Percentiles rank a stretch among this genome's conserved stretches.
phyloP scores from a whole-genome alignment of 805 yeast genomes.

The Suhomyces kilbournensis region DNA sequence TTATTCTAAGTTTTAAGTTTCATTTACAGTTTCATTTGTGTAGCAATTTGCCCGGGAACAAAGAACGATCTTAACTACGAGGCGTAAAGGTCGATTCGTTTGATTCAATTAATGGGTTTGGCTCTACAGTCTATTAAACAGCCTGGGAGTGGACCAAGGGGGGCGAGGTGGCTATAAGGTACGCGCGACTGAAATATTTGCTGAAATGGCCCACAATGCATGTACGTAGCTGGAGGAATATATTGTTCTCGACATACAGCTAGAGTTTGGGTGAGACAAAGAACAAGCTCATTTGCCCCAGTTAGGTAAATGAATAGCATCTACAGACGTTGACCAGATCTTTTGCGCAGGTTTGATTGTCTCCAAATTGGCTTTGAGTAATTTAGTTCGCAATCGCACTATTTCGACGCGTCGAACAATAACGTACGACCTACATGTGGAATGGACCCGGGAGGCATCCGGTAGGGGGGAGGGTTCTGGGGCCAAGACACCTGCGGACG shows the following conservation, averaged over 20 bases:
- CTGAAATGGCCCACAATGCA: background rate
- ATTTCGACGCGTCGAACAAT: background rate
- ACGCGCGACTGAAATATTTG: background rate
- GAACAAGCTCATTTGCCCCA: background rate
- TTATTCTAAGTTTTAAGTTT: background rate
- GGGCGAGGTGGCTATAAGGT: background rate
- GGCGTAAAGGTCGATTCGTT: background rate
- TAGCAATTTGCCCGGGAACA: background rate
- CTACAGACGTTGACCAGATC: background rate
- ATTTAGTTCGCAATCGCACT: background rate
- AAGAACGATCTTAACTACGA: background rate
- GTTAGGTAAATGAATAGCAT: background rate
- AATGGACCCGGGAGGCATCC: background rate
- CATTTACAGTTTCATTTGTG: background rate
- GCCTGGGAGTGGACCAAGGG: background rate
- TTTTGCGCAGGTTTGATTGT: background rate
- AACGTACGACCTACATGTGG: background rate
- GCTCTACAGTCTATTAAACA: no score
- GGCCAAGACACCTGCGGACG: background rate
- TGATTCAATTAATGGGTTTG: background rate
- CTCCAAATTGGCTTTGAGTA: background rate
- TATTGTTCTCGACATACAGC: background rate
- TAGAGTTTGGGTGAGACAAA: background rate
- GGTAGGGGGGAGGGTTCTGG: no score
- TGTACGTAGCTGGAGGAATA: background rate